These are phyloP conservation scores for Fusarium ramigenum DNA, from an alignment of 2,329 filamentous ascomycete genomes.

Conservation along the genomic window DNA sequence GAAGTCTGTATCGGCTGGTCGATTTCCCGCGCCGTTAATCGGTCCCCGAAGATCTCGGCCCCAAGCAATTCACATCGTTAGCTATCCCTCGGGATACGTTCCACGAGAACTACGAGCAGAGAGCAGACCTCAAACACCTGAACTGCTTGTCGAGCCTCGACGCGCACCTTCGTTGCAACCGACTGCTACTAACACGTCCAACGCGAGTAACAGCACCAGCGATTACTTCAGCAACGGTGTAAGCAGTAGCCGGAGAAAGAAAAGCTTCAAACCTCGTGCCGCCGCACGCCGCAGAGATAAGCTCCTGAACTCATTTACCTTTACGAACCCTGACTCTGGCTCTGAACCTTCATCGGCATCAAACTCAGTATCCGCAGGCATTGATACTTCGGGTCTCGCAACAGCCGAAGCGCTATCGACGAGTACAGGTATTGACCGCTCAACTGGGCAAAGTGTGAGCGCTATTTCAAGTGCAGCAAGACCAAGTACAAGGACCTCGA, in stretches of 20 bases:
- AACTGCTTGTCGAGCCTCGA: conserved; percentile 14
- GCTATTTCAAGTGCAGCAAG: conserved; percentile 14
- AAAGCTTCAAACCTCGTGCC: conserved; percentile 11
- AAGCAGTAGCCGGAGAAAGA: conserved; percentile 41
- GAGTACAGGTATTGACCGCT: conserved; percentile 22
- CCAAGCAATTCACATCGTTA: conserved; percentile 55
- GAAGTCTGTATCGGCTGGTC: conserved; percentile 25
- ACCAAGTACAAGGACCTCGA: neutral
- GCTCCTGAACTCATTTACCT: conserved; percentile 20
- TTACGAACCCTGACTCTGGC: conserved; percentile 9
- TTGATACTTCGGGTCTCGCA: conserved; percentile 19
- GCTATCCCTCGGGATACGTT: conserved; percentile 54
- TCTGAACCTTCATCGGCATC: conserved; percentile 10
- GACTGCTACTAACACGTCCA: conserved; percentile 9
- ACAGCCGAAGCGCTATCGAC: conserved; percentile 23
- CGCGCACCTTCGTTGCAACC: conserved; percentile 37
- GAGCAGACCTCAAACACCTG: conserved; percentile 30
- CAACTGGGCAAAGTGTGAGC: conserved; percentile 23
- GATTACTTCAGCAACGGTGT: conserved; percentile 4
- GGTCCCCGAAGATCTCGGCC: conserved; percentile 51
- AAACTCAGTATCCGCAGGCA: neutral
- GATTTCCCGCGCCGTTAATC: conserved; percentile 52
- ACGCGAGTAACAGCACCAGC: conserved; percentile 2
- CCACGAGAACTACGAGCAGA: conserved; percentile 54
- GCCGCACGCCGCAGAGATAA: conserved; percentile 26